These are phyloP conservation scores for Zoysia pacifica DNA, from an alignment of 176 grass and related monocot species.

Conservation along the genomic window DNA sequence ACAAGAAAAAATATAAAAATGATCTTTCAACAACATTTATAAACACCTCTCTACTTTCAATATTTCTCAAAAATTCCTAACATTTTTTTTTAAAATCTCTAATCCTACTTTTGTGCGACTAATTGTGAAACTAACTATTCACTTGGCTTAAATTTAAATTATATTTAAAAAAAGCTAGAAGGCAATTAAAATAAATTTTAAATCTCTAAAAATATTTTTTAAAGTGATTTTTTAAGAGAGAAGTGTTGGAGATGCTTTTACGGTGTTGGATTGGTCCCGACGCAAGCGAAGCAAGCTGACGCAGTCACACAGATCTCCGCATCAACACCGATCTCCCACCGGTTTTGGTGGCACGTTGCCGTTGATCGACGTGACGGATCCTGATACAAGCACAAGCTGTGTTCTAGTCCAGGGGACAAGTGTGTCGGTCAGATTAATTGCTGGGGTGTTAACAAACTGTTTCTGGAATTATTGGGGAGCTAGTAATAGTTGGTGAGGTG, in stretches of 20 bases:
- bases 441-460: background rate
- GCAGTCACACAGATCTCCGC: background rate
- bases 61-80: too few relatives aligned
- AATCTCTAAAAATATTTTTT: too few relatives aligned
- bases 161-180: too few relatives aligned
- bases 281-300: constrained; percentile 9
- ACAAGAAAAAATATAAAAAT: too few relatives aligned
- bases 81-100: too few relatives aligned
- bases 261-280: constrained; percentile 49
- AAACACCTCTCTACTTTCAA: too few relatives aligned
- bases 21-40: too few relatives aligned
- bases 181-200: too few relatives aligned
- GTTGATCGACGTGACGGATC: constrained; percentile 6
- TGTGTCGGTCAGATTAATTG: background rate
- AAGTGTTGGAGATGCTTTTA: background rate
- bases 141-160: too few relatives aligned
- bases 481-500: background rate
- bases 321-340: background rate
- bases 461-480: constrained; percentile 16
- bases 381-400: background rate
- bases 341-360: constrained; percentile 51
- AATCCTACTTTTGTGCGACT: too few relatives aligned
- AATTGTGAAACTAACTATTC: too few relatives aligned
- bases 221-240: too few relatives aligned
- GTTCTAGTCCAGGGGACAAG: constrained; percentile 15